A percentile compares a stretch with the other conserved stretches of the same genome.
These are phyloP conservation scores for Didymella exigua DNA, from an alignment of 2,329 filamentous ascomycete species.

Conservation along the genomic window DNA sequence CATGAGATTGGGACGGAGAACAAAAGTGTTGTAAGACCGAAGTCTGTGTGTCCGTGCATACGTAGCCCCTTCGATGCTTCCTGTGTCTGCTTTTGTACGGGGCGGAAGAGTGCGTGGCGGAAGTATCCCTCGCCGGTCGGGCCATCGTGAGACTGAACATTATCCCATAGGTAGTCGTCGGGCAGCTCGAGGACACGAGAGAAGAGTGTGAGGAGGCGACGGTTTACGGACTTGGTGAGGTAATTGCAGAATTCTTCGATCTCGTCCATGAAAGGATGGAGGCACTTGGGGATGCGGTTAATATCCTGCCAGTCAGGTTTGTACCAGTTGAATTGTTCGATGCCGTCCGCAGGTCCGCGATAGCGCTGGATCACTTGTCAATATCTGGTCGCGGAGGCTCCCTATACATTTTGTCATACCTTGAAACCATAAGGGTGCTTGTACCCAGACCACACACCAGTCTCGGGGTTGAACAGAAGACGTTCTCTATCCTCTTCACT, in stretches of 20 bases:
- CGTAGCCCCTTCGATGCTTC: conserved; percentile 36
- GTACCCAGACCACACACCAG: conserved; percentile 58
- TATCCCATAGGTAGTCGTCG: conserved; percentile 33
- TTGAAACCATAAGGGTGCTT: conserved; percentile 58
- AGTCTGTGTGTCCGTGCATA: conserved; percentile 42
- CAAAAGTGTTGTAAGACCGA: conserved; percentile 31
- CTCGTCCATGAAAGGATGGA: conserved; percentile 58
- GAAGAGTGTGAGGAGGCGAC: conserved; percentile 39
- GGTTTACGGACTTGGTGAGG: conserved; percentile 56
- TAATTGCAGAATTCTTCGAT: conserved; percentile 56
- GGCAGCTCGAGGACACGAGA: conserved; percentile 32
- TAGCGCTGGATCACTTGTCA: conserved; percentile 32
- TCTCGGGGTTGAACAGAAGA: conserved; percentile 56
- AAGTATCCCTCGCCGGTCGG: conserved; percentile 34
- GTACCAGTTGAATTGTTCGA: conserved; percentile 63
- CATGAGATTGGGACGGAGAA: conserved; percentile 35
- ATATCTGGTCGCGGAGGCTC: neutral
- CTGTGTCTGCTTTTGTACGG: conserved; percentile 30
- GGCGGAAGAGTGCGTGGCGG: conserved; percentile 31
- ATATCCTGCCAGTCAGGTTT: conserved; percentile 53
- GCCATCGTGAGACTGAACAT: conserved; percentile 29
- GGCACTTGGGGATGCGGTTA: conserved; percentile 53
- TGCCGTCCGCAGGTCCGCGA: conserved; percentile 54
- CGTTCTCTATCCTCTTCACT: conserved; percentile 57
- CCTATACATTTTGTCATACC: conserved; percentile 23